These are phyloP conservation scores for Fusarium nygamai DNA, from an alignment of 2,329 filamentous ascomycete species.

Conservation along the genomic window DNA sequence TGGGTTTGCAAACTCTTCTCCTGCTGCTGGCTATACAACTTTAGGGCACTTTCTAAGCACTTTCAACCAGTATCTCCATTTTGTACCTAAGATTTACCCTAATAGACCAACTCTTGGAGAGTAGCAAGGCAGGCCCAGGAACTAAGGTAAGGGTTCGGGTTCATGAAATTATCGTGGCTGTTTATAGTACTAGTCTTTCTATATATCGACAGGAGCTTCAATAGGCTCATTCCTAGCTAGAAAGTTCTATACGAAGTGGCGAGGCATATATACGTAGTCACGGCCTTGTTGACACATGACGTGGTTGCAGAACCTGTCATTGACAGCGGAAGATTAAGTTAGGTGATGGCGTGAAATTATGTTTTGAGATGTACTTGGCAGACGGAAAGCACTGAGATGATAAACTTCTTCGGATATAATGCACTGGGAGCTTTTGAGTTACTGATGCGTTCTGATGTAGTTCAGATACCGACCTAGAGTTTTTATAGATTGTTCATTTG, in stretches of 20 bases:
- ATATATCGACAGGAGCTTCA: rapidly evolving
- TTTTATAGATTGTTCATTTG: too few species aligned
- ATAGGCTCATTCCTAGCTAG: rapidly evolving
- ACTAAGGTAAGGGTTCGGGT: neutral
- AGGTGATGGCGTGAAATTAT: neutral
- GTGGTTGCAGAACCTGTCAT: neutral
- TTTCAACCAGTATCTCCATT: rapidly evolving
- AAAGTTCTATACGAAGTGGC: neutral
- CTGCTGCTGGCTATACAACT: rapidly evolving
- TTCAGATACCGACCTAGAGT: neutral
- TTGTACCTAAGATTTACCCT: rapidly evolving
- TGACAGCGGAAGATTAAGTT: too few species aligned
- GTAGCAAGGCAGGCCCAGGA: neutral
- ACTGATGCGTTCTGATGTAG: rapidly evolving
- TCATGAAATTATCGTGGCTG: neutral
- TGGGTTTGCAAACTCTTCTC: neutral
- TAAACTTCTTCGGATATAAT: neutral
- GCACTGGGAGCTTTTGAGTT: neutral
- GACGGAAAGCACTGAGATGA: rapidly evolving
- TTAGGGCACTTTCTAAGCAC: rapidly evolving
- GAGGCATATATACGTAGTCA: rapidly evolving
- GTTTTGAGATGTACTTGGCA: neutral
- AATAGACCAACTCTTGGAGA: neutral
- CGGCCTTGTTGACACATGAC: neutral
- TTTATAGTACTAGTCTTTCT: neutral